Evolutionary conservation across 2,329 filamentous ascomycete species (phyloP), one percentile per base, ranked within the genome.

Genomic region (Fusarium heterosporum): DNA sequence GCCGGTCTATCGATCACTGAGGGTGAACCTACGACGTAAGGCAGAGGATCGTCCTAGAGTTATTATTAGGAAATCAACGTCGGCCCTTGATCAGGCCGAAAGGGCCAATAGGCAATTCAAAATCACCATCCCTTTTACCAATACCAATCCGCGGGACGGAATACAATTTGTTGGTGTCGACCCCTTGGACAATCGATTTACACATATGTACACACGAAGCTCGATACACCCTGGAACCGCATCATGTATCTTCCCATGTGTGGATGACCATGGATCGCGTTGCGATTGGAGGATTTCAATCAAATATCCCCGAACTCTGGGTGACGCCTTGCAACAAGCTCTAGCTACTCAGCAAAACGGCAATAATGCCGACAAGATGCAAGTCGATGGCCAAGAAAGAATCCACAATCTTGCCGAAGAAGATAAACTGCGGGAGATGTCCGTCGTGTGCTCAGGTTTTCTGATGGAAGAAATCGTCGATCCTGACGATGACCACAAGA

Each of bases 131-230:
- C 92, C 96, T 32, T 99, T 97, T 74, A 82, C 84, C 22, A 87
- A 93, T 32, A 88, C 87, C 49, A 87, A 88, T 70, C 90, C 94
- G 49, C 86, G 93, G 43, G 96, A 99, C 76, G 95, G 93, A 22
- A 78, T 98, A 58, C 94, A 97, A 62, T 99, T 97, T 78, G 92
- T 96, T 16, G 94, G 96, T 6, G 86, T 96, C 36, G 89, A 93
- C 42, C 89, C 90, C 56, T 87, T 89, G 49, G 95, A 97, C 75
- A 84, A 84, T 55, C 87, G 94, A 63, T 99, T 94, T 76, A 93
- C 96, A 0, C 95, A 99, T 80, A 89, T 92, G 47, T 99, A 97
- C 77, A 97, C 95, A 1, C 90, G 90, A 39, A 93, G 95, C 73
- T 91, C 90, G 3, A 82, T 90, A 40, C 90, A 92, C 63, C 88